Percentiles rank a stretch among this genome's conserved stretches.
Evolutionary conservation across 306 rosid genomes (phyloP).

Genomic region (Quercus glauca): DNA sequence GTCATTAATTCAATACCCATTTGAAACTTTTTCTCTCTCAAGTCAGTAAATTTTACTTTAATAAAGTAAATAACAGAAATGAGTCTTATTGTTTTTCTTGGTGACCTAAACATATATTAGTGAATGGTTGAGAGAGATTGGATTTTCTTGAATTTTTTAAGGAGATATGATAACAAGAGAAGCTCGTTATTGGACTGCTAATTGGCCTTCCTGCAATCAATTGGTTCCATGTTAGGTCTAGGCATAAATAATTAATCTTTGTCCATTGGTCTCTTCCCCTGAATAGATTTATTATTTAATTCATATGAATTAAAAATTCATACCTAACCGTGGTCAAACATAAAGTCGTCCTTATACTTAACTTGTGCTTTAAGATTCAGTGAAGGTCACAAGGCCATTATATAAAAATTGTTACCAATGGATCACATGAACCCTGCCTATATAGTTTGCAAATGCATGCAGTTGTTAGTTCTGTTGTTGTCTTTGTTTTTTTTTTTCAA

Average conservation of each 20-base stretch:
- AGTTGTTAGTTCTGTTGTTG: neutral
- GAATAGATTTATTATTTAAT: neutral
- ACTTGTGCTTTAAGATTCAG: neutral
- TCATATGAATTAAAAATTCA: neutral
- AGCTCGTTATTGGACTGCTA: constrained; percentile 4
- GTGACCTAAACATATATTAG: neutral
- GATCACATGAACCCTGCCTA: neutral
- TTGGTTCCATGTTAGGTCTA: neutral
- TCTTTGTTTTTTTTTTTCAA: neutral
- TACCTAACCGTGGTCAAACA: constrained; percentile 1
- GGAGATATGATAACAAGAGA: neutral
- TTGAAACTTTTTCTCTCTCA: neutral
- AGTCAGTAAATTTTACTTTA: neutral
- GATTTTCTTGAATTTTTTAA: neutral
- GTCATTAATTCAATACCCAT: neutral
- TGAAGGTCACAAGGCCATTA: neutral
- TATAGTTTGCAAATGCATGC: neutral
- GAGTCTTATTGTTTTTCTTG: neutral
- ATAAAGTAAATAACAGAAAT: neutral
- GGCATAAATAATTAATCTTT: neutral
- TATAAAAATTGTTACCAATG: neutral
- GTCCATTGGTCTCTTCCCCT: constrained; percentile 12
- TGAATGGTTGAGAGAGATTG: neutral
- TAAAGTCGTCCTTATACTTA: neutral
- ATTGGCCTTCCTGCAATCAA: neutral